Conservation (phyloP, 108 stramenopile species). For the Cyclotella kingstonii region DNA sequence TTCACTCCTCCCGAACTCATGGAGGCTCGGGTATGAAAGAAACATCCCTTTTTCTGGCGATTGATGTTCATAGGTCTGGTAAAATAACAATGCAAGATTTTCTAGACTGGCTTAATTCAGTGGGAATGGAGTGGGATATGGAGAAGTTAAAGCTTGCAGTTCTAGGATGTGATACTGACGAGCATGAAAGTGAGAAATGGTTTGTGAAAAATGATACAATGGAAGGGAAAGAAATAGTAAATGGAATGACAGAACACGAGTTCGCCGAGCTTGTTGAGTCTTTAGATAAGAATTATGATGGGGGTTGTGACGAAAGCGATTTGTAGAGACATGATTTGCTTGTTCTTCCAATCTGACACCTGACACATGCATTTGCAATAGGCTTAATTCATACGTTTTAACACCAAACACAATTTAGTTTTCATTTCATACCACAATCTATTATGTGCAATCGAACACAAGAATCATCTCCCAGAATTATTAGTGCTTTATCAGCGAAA, state of each 20-base stretch:
- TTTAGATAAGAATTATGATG: slow-evolving; percentile 8
- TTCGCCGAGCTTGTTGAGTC: slow-evolving; percentile 38
- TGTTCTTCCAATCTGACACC: too few species aligned
- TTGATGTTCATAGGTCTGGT: slow-evolving; percentile 36
- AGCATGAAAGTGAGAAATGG: slow-evolving; percentile 7
- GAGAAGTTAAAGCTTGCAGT: slow-evolving; percentile 23
- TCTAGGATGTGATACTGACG: slow-evolving; percentile 5
- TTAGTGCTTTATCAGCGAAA: too few species aligned
- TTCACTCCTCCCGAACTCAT: slow-evolving; percentile 29
- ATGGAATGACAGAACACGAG: slow-evolving; percentile 39
- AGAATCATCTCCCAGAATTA: too few species aligned
- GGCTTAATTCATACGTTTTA: too few species aligned
- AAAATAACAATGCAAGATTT: slow-evolving; percentile 39
- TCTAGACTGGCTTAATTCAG: slow-evolving; percentile 27
- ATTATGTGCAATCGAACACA: too few species aligned
- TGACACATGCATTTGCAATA: too few species aligned
- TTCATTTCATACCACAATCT: too few species aligned
- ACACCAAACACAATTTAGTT: too few species aligned
- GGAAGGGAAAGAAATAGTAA: not conserved
- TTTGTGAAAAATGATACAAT: slow-evolving; percentile 8
- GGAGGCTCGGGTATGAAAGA: slow-evolving; percentile 39
- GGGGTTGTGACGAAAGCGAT: not conserved
- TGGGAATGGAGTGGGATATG: slow-evolving; percentile 31
- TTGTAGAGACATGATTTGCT: too few species aligned
- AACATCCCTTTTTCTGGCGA: slow-evolving; percentile 35